A percentile compares a stretch with the other conserved stretches of the same genome.
These are phyloP conservation scores for Mycena sanguinolenta DNA, from an alignment of 768 basidiomycete species.

Conservation along the genomic window DNA sequence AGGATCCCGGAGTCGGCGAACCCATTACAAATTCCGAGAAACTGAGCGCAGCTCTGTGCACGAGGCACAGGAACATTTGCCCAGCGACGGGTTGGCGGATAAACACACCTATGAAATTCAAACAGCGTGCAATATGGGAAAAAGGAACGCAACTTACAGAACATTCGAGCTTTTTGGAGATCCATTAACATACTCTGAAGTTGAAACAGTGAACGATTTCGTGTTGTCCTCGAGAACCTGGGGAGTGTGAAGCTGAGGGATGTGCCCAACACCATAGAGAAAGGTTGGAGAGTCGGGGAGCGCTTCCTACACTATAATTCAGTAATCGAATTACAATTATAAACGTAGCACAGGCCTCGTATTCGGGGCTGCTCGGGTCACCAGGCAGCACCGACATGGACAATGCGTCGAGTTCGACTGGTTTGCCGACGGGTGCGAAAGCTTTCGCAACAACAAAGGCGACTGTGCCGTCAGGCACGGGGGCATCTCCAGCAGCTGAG, in stretches of 20 bases:
- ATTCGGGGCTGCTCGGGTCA: background rate
- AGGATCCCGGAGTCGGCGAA: background rate
- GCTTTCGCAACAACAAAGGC: background rate
- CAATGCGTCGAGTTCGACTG: background rate
- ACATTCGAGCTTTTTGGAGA: background rate
- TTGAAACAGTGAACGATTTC: background rate
- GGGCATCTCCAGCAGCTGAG: background rate
- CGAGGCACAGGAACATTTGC: constrained; percentile 14
- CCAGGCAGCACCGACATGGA: background rate
- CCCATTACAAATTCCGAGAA: constrained; percentile 13
- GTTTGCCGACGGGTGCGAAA: background rate
- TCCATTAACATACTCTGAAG: background rate
- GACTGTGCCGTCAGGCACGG: background rate
- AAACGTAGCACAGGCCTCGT: background rate
- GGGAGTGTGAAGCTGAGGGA: background rate
- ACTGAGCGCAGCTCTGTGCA: constrained; percentile 3
- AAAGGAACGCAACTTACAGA: background rate
- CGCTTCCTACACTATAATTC: no score
- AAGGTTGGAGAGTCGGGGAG: no score
- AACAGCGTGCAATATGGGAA: background rate
- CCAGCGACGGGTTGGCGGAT: constrained; percentile 6
- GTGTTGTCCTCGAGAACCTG: background rate
- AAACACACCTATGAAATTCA: constrained; percentile 5
- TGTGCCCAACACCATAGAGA: no score
- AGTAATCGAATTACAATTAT: no score